Evolutionary conservation across 257 asterid species (phyloP), one percentile per base, ranked within the genome.

Genomic region (Solanum etuberosum): DNA sequence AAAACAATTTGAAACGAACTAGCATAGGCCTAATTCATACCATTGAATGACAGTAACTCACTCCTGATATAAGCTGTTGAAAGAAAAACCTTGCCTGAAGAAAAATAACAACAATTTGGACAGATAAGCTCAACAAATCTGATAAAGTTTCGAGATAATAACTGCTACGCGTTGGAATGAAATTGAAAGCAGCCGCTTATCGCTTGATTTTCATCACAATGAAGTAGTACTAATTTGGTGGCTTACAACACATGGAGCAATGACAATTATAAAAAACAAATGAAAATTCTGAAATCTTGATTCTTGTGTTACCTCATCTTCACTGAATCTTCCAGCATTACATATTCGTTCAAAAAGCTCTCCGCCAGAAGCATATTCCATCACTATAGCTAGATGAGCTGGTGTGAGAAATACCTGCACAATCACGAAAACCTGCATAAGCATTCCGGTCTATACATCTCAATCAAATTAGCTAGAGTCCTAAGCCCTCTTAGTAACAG

Each of bases 291-390:
- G 16, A 43, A 78, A 77, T 40, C 23, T 42, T 77, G 67, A 42
- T 42, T 43, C 16, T 78, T 27, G 31, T 29, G 29, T 10, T 81
- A 90, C 94, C 91, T 92, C 94, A 32, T 92, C 94, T 90, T 92
- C 93, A 54, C 93, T 90, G 86, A 92, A 92, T 85, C 93, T 91
- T 40, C 94, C 94, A 5, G 94, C 94, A 54, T 29, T 92, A 42
- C 94, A 92, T 51, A 92, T 92, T 42, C 92, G 86, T 72, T 86
- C 90, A 88, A 92, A 92, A 71, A 92, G 91, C 84, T 92, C 93
- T 2, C 94, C 94, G 23, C 94, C 94, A 0, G 92, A 90, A 8
- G 92, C 94, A 63, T 92, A 92, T 86, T 92, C 94, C 94, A 92
- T 92, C 46, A 92, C 92, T 67, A 92, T 91, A 13, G 93, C 93